Evolutionary conservation across 257 asterid species (phyloP).

Genomic region (Ballota nigra): DNA sequence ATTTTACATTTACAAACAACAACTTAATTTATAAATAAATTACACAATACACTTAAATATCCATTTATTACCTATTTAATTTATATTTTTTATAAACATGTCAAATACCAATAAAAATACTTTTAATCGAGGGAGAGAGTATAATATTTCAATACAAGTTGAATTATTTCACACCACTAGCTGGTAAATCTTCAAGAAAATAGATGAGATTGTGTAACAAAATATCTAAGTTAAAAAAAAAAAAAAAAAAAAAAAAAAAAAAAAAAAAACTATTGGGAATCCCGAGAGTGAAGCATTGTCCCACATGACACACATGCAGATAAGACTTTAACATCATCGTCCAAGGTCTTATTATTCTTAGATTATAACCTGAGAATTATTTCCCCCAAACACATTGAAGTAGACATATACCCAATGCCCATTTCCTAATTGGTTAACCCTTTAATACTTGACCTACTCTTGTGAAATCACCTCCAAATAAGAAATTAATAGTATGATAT

Average conservation of each 20-base stretch:
- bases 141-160: too few relatives aligned
- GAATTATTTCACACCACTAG: too few relatives aligned
- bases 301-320: conserved; percentile 38
- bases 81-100: too few relatives aligned
- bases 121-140: too few relatives aligned
- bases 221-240: conserved; percentile 20
- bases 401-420: background rate
- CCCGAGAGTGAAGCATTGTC: conserved; percentile 34
- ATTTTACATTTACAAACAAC: too few relatives aligned
- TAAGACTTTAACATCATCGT: conserved; percentile 26
- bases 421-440: background rate
- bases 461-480: background rate
- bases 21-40: too few relatives aligned
- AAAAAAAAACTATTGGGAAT: conserved; percentile 28
- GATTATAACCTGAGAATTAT: conserved; percentile 13
- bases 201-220: conserved; percentile 22
- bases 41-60: too few relatives aligned
- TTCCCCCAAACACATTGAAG: background rate
- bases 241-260: conserved; percentile 1
- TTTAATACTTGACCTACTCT: background rate
- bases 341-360: conserved; percentile 4
- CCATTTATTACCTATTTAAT: too few relatives aligned
- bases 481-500: background rate
- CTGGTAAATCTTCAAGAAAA: too few relatives aligned
- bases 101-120: too few relatives aligned